These are phyloP conservation scores for Artomyces pyxidatus DNA, from an alignment of 768 basidiomycete genomes.

Conservation along the genomic window DNA sequence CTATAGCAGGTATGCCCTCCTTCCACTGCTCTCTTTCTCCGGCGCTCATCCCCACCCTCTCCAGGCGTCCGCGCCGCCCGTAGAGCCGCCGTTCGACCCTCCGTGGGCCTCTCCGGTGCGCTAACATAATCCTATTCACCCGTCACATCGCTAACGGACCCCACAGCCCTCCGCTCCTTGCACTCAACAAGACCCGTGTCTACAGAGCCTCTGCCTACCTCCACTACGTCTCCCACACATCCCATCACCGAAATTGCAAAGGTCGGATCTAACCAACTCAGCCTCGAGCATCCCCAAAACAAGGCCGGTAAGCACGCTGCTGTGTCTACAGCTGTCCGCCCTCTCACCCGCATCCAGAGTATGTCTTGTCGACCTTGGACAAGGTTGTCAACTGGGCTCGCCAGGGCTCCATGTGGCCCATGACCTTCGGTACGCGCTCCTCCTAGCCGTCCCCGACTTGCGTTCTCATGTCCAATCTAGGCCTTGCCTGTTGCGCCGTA, in stretches of 20 bases:
- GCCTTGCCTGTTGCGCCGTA: conserved; percentile 97
- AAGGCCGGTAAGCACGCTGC: conserved; percentile 57
- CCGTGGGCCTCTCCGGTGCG: conserved; percentile 2
- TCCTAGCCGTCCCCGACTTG: background rate
- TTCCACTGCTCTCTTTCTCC: background rate
- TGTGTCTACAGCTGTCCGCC: background rate
- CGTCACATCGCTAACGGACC: background rate
- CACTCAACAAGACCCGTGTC: conserved; percentile 43
- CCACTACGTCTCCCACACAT: conserved; percentile 34
- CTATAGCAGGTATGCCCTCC: conserved; percentile 2
- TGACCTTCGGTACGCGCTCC: conserved; percentile 70
- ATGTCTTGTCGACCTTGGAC: conserved; percentile 92
- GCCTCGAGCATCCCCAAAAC: conserved; percentile 84
- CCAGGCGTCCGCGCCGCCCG: conserved; percentile 8
- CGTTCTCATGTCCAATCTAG: conserved; percentile 28
- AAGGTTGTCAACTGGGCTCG: conserved; percentile 97
- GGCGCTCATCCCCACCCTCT: background rate
- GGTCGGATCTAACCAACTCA: conserved; percentile 74
- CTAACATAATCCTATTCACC: background rate
- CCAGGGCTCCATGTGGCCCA: conserved; percentile 99
- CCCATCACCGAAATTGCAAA: conserved; percentile 70
- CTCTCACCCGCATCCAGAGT: conserved; percentile 47
- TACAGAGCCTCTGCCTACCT: conserved; percentile 32
- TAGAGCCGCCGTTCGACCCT: conserved; percentile 1
- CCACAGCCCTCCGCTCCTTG: conserved; percentile 44